These are phyloP conservation scores for Fomitopsis pinicola DNA, from an alignment of 1,284 basidiomycete genomes.

Conservation along the genomic window DNA sequence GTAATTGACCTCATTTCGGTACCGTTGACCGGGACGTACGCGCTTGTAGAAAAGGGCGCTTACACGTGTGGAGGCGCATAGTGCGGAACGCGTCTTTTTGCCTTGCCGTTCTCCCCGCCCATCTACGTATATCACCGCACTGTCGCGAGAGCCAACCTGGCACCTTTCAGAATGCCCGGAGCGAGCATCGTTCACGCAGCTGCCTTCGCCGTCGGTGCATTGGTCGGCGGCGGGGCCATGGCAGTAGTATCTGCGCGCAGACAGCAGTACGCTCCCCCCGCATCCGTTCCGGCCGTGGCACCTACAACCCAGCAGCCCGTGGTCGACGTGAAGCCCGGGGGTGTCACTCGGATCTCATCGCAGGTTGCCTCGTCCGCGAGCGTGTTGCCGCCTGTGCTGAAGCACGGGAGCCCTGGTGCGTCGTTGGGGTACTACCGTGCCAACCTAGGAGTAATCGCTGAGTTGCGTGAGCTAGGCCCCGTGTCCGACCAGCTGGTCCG, in stretches of 20 bases:
- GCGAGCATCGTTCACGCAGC: constrained; percentile 53
- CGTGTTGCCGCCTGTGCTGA: constrained; percentile 40
- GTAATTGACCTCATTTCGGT: no score
- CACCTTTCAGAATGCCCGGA: constrained; percentile 33
- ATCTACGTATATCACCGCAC: no score
- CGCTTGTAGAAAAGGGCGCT: no score
- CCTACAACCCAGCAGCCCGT: constrained; percentile 11
- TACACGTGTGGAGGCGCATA: no score
- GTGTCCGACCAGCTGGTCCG: constrained; percentile 77
- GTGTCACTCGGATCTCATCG: constrained; percentile 21
- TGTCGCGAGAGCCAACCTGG: not conserved
- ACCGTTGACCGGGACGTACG: no score
- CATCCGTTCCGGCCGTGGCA: constrained; percentile 5
- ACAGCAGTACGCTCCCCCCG: constrained; percentile 10
- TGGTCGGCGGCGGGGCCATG: constrained; percentile 65
- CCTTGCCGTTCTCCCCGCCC: no score
- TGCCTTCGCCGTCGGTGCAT: constrained; percentile 68
- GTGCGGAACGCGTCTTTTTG: no score
- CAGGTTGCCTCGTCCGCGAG: not conserved
- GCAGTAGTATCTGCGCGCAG: constrained; percentile 32
- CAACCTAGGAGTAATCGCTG: no score
- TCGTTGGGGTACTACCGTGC: constrained; percentile 5
- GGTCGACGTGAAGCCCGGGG: constrained; percentile 20
- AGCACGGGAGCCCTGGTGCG: constrained; percentile 74
- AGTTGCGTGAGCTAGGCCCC: constrained; percentile 53